Percentiles rank a stretch among this genome's conserved stretches.
Evolutionary conservation across 1,139 yeast genomes (phyloP).

Genomic region (Candida tropicalis): DNA sequence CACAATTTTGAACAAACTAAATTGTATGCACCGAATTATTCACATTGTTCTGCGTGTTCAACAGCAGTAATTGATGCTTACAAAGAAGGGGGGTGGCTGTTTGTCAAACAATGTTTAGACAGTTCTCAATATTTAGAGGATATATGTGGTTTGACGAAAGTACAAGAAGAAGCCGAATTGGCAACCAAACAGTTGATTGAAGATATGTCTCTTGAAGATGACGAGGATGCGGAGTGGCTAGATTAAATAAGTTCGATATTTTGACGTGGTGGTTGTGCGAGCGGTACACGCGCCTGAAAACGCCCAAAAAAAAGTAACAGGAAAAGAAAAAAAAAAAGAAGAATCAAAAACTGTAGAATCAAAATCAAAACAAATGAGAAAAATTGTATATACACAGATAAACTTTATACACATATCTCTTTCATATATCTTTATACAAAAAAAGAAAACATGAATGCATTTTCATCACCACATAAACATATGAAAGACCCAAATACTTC

Average conservation of each 20-base stretch:
- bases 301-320: neutral
- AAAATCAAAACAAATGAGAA: slow-evolving; percentile 4
- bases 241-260: no score
- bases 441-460: slow-evolving; percentile 3
- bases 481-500: neutral
- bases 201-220: slow-evolving; percentile 37
- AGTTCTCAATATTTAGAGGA: slow-evolving; percentile 70
- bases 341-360: neutral
- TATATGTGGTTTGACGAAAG: slow-evolving; percentile 72
- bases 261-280: no score
- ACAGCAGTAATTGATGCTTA: slow-evolving; percentile 53
- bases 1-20: slow-evolving; percentile 64
- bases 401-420: neutral
- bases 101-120: slow-evolving; percentile 68
- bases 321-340: slow-evolving; percentile 2
- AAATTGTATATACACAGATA: neutral
- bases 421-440: no score
- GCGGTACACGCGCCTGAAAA: no score
- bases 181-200: slow-evolving; percentile 46
- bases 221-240: slow-evolving; percentile 13
- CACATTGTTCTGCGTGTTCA: slow-evolving; percentile 87
- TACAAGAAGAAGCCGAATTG: slow-evolving; percentile 73
- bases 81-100: slow-evolving; percentile 69
- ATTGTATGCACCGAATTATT: slow-evolving; percentile 70
- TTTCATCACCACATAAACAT: neutral